Base-by-base conservation (phyloP, 73 alveolate genomes). In the Paramecium sonneborni region DNA sequence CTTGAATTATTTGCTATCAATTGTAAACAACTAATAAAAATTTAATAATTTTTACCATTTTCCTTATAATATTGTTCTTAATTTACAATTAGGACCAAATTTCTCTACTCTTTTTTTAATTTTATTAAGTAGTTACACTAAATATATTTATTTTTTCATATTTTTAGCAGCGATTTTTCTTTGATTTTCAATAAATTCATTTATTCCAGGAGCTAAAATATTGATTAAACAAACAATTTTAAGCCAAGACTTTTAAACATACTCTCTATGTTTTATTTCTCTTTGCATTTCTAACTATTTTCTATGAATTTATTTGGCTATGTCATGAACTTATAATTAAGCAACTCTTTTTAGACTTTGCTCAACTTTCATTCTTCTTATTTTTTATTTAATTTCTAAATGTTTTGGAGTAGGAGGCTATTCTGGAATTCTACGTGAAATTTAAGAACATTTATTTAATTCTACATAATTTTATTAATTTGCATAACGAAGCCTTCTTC, bases 141-240 rank as follows among this genome's bases (percentile, higher is more conserved):
- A 44, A 10, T 26, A 43, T 9, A 79, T 79, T 21, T 79, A 15
- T 79, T 79, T 79, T 62, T 79, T 79, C 90, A 79, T 41, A 79
- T 79, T 79, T 44, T 79, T 79, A 43, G 90, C 90, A 38, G 41
- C 90, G 2, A 43, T 14, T 43, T 28, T 23, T 62, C 90, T 79
- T 34, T 79, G 30, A 39, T 46, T 38, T 18, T 79, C 90, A n/a
- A 79, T 79, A 21, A 79, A 24, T 18, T 43, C 41, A 20, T 23
- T 41, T 0, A 79, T 79, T 12, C 74, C 18, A 6, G 90, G 90
- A 24, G 74, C 90, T 44, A 79, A 23, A 23, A 43, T 34, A 79
- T 79, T 79, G 28, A 79, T 62, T 41, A 79, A 38, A 20, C 46
- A 39, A 39, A 44, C 6, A 23, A 46, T 34, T 43, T 18, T 46